phyloP scores from a whole-genome alignment of 768 basidiomycete genomes.

The Dictyophora rubrovolvata region DNA sequence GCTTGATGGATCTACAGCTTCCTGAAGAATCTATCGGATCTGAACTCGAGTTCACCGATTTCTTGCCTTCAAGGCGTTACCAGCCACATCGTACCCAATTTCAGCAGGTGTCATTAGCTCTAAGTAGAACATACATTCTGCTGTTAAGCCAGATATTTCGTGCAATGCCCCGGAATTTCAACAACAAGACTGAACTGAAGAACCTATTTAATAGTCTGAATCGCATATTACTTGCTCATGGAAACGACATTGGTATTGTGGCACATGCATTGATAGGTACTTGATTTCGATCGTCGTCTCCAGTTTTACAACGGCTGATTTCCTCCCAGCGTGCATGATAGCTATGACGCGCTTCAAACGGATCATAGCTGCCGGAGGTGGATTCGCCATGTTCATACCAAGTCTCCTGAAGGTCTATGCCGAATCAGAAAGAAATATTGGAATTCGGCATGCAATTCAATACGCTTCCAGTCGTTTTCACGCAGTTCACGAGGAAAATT shows the following conservation, averaged over 20 bases:
- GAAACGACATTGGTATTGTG: constrained; percentile 70
- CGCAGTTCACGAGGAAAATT: constrained; percentile 59
- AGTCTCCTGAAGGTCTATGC: constrained; percentile 60
- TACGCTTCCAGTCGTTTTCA: constrained; percentile 66
- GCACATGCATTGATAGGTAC: constrained; percentile 62
- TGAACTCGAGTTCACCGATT: constrained; percentile 34
- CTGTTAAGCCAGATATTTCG: constrained; percentile 62
- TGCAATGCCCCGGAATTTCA: constrained; percentile 61
- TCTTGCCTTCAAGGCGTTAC: constrained; percentile 27
- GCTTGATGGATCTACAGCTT: constrained; percentile 47
- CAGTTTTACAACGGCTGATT: constrained; percentile 1
- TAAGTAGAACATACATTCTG: constrained; percentile 60
- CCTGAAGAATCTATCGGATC: constrained; percentile 29
- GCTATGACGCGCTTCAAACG: constrained; percentile 69
- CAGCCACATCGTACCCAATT: neutral
- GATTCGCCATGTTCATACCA: constrained; percentile 69
- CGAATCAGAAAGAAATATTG: constrained; percentile 44
- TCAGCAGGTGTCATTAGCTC: constrained; percentile 35
- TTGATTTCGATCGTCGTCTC: constrained; percentile 13
- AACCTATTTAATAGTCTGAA: constrained; percentile 62
- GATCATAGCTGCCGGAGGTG: constrained; percentile 62
- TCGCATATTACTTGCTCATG: constrained; percentile 54
- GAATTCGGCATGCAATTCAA: constrained; percentile 58
- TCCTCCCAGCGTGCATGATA: constrained; percentile 48
- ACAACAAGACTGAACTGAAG: constrained; percentile 57